Conservation (phyloP, 2,329 filamentous ascomycete species). For the Pestalotiopsis sp. region DNA sequence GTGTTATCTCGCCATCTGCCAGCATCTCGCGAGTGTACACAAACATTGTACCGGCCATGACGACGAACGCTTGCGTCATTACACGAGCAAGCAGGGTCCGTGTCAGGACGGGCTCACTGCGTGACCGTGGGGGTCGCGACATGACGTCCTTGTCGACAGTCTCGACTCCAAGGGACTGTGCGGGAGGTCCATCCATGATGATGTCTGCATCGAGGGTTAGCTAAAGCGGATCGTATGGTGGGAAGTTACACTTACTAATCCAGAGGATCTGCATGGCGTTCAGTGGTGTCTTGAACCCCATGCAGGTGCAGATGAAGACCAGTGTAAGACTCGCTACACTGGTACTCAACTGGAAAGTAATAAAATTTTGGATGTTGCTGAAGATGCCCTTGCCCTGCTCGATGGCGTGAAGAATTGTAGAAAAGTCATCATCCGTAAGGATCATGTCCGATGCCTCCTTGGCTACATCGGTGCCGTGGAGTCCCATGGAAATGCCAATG, state of each 20-base stretch:
- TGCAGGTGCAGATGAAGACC: slow-evolving; percentile 87
- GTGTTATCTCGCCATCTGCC: slow-evolving; percentile 78
- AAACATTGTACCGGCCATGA: slow-evolving; percentile 89
- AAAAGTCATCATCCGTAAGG: slow-evolving; percentile 85
- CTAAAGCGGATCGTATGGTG: slow-evolving; percentile 7
- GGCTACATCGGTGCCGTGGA: slow-evolving; percentile 92
- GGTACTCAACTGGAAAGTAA: slow-evolving; percentile 97
- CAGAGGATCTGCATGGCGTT: slow-evolving; percentile 99
- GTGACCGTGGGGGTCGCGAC: slow-evolving; percentile 81
- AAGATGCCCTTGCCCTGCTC: slow-evolving; percentile 99
- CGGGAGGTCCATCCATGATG: slow-evolving; percentile 98
- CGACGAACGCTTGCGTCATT: slow-evolving; percentile 82
- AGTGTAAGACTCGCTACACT: slow-evolving; percentile 91
- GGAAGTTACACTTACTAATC: slow-evolving; percentile 76
- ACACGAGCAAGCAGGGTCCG: slow-evolving; percentile 80
- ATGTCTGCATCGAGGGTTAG: slow-evolving; percentile 69
- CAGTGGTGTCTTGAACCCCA: slow-evolving; percentile 92
- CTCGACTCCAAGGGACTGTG: slow-evolving; percentile 95
- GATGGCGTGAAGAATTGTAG: slow-evolving; percentile 90
- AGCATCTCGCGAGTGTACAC: slow-evolving; percentile 94
- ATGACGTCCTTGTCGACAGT: slow-evolving; percentile 94
- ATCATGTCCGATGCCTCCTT: slow-evolving; percentile 98
- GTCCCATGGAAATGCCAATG: slow-evolving; percentile 97
- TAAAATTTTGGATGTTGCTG: slow-evolving; percentile 99
- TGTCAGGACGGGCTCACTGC: slow-evolving; percentile 90